Evolutionary conservation across 2,329 filamentous ascomycete genomes (phyloP), one percentile per base, ranked within the genome.

Genomic region (Neonectria punicea): DNA sequence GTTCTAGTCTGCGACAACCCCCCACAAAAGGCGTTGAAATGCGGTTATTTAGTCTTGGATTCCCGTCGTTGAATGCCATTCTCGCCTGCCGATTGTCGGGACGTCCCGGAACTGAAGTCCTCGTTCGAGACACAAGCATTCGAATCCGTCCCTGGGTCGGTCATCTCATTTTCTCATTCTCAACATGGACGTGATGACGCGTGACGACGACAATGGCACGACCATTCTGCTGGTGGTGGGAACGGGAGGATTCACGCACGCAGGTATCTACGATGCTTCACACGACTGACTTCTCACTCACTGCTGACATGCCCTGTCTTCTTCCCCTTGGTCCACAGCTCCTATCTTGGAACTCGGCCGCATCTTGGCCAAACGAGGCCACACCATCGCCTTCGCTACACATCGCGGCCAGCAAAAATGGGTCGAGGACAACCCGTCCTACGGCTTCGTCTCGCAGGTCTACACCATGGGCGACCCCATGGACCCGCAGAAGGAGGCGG

Each of bases 181-280:
- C 11, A 5, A 16, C 1, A 39, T 36, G 54, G 28, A 47, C n/a
- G 36, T 43, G 2, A 16, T 9, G 34, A 30, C 36, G 34, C 2
- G 11, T 28, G 16, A 16, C 11, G 20, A 25, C 34, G 13, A 39
- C 16, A 22, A 8, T 54, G 16, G 51, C 4, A 54, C 32, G 51
- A 54, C n/a, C 34, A n/a, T 54, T 25, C 51, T 41, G 10, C 18
- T 25, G 11, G 20, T 22, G 9, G 20, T 41, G 20, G 51, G 11
- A 54, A 22, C 34, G 5, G 47, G 47, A 51, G 47, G 47, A 51
- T 51, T 51, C 47, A 32, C 47, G 47, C 47, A 51, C 47, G 11
- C 11, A 51, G 22, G 28, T 32, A 25, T 25, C 25, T 25, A 32
- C 14, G 28, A 16, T 9, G 28, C 28, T 16, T n/a, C 30, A 28